Percentiles rank a stretch among this genome's conserved stretches.
These are phyloP conservation scores for Harringtonia aguacate DNA, from an alignment of 2,329 filamentous ascomycete species.

Conservation along the genomic window DNA sequence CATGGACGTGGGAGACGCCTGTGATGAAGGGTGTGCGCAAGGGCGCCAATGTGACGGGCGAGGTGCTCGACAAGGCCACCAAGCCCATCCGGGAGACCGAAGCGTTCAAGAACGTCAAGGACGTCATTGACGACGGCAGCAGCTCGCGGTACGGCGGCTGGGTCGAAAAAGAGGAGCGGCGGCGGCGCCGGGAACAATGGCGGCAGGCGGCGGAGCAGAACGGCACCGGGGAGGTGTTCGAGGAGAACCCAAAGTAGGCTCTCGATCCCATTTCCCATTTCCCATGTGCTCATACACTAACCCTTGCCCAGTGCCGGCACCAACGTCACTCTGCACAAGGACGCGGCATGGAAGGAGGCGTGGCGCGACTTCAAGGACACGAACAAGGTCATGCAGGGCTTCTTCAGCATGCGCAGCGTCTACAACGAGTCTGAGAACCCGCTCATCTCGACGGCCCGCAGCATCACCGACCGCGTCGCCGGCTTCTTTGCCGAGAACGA, in stretches of 20 bases:
- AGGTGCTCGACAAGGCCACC: slow-evolving; percentile 87
- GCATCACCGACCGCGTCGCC: slow-evolving; percentile 84
- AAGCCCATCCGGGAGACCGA: slow-evolving; percentile 89
- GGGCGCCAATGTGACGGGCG: slow-evolving; percentile 75
- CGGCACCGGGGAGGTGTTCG: slow-evolving; percentile 47
- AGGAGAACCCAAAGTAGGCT: slow-evolving; percentile 82
- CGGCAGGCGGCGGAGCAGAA: slow-evolving; percentile 49
- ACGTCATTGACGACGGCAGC: slow-evolving; percentile 94
- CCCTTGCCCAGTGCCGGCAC: slow-evolving; percentile 63
- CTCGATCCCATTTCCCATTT: not conserved
- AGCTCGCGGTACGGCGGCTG: slow-evolving; percentile 94
- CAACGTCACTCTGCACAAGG: slow-evolving; percentile 91
- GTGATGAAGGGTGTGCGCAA: slow-evolving; percentile 86
- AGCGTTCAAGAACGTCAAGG: slow-evolving; percentile 87
- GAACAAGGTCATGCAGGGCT: slow-evolving; percentile 75
- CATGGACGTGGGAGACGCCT: slow-evolving; percentile 94
- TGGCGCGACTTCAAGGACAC: slow-evolving; percentile 92
- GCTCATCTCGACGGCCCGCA: slow-evolving; percentile 81
- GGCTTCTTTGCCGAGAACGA: slow-evolving; percentile 99
- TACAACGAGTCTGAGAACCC: slow-evolving; percentile 98
- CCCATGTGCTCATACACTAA: slow-evolving; percentile 11
- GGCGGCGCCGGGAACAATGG: slow-evolving; percentile 62
- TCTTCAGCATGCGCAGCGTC: slow-evolving; percentile 75
- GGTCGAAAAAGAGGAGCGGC: slow-evolving; percentile 91
- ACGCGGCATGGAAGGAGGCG: slow-evolving; percentile 95